Base-by-base conservation (phyloP, 2,329 filamentous ascomycete genomes). In the Leptographium lundbergii region DNA sequence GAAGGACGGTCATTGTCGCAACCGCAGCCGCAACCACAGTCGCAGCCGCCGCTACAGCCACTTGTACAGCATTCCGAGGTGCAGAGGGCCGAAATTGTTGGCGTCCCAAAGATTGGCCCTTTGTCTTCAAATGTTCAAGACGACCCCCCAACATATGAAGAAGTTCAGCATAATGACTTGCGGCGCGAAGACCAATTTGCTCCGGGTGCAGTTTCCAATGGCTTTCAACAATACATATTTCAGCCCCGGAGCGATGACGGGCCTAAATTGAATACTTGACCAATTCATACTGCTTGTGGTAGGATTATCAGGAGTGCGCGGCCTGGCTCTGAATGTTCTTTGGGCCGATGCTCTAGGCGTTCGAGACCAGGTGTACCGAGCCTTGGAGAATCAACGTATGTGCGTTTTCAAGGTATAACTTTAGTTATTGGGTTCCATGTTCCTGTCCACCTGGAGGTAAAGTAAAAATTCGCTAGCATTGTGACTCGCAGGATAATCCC, bases 101-200 rank as follows among this genome's bases (percentile, higher is more conserved):
- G 34, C 25, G 34, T 34, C 9, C 27, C 42, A 9, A 57, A 57
- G 22, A 24, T 24, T 2, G 2, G 9, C 9, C 11, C 7, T 3
- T n/a, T 19, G 9, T 32, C 27, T 17, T 48, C 17, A 11, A 54
- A n/a, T 24, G n/a, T 54, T 5, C 48, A 27, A 19, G 57, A 56
- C 25, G 22, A 36, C n/a, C 57, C 57, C 6, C 57, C 57, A 9
- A 42, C 52, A 3, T 59, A 59, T 25, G 53, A 56, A 42, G 57
- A 59, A 22, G 48, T 42, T 5, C 42, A 50, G 25, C 47, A 51
- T 17, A 9, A 19, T 13, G 19, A 52, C 2, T 7, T 19, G 5
- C 34, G 14, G 25, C 39, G 17, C 5, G 22, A 25, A 5, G 9
- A 25, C 27, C 19, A 5, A 6, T 19, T 32, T 34, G 39, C 36